Evolutionary conservation across 169 alveolate species (phyloP), one percentile per base, ranked within the genome.

Genomic region (Plasmodium adleri): DNA sequence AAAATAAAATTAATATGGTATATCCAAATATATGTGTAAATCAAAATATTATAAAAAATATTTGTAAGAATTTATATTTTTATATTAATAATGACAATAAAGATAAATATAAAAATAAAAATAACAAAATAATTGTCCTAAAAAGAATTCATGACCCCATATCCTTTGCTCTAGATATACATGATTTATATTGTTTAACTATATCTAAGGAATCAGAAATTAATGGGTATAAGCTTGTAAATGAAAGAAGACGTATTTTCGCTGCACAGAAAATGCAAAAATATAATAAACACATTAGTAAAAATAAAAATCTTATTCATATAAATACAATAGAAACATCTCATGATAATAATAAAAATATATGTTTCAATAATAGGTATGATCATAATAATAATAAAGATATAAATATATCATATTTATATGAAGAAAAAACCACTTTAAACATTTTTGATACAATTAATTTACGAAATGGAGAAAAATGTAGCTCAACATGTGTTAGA

Each of bases 111-210:
- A 43, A 26, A 20, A 28, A 26, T 59, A 83, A 58, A 24, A 20
- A 58, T 26, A 45, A 43, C 3, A 32, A 83, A 20, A 70, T 83
- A 17, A 26, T 74, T 67, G 91, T 83, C 17, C 58, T 83, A 47
- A 83, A 83, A 62, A 83, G 85, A 67, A 83, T 83, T 45, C 85
- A 83, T 24, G 91, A 83, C 52, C 91, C 91, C 2, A 54, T 68
- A 58, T 67, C 80, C 12, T 83, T 83, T 62, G 83, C 85, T 17
- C 50, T 54, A n/a, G 91, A 83, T 83, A 83, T 83, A 32, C 9
- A 32, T 10, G 91, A 83, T 70, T 54, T 70, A 66, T 83, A 32
- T 15, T 83, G 74, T 54, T 68, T 83, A 43, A 83, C 91, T n/a
- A 67, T 83, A 59, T 83, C 91, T 0, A 83, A 70, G 54, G 91